These are phyloP conservation scores for Fusarium agapanthi DNA, from an alignment of 2,329 filamentous ascomycete genomes.

Conservation along the genomic window DNA sequence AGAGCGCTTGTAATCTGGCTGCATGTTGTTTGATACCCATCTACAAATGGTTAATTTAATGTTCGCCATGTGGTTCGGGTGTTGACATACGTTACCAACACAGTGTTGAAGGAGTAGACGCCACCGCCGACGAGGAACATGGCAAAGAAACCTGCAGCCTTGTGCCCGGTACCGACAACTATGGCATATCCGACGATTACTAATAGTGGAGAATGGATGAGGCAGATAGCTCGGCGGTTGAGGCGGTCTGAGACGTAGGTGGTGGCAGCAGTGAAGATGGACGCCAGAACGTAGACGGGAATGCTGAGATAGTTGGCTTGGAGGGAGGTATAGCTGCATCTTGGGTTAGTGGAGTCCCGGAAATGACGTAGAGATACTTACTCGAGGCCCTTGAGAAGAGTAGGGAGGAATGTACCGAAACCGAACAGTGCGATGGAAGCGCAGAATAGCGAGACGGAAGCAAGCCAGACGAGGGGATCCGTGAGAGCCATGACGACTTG, in stretches of 20 bases:
- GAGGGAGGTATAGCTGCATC: conserved; percentile 32
- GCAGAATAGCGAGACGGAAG: conserved; percentile 24
- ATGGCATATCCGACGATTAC: conserved; percentile 45
- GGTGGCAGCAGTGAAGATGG: conserved; percentile 23
- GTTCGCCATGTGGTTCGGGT: accelerated
- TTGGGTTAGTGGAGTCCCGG: neutral
- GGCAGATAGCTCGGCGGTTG: conserved; percentile 31
- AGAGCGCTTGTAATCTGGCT: conserved; percentile 58
- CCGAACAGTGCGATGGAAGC: conserved; percentile 45
- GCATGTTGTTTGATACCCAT: conserved; percentile 59
- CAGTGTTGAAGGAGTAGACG: conserved; percentile 20
- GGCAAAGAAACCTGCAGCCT: conserved; percentile 37
- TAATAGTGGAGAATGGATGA: conserved; percentile 27
- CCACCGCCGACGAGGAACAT: conserved; percentile 38
- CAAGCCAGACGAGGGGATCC: conserved; percentile 46
- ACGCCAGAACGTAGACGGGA: conserved; percentile 45
- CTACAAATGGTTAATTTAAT: conserved; percentile 44
- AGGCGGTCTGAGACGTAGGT: conserved; percentile 38
- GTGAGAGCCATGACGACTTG: conserved; percentile 35
- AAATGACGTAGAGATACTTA: neutral
- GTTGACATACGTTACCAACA: conserved; percentile 27
- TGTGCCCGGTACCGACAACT: conserved; percentile 38
- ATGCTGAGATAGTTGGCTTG: conserved; percentile 49
- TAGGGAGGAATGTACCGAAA: conserved; percentile 49
- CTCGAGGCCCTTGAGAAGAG: conserved; percentile 47